Evolutionary conservation across 306 rosid species (phyloP), one percentile per base, ranked within the genome.

Genomic region (Inga oerstediana): DNA sequence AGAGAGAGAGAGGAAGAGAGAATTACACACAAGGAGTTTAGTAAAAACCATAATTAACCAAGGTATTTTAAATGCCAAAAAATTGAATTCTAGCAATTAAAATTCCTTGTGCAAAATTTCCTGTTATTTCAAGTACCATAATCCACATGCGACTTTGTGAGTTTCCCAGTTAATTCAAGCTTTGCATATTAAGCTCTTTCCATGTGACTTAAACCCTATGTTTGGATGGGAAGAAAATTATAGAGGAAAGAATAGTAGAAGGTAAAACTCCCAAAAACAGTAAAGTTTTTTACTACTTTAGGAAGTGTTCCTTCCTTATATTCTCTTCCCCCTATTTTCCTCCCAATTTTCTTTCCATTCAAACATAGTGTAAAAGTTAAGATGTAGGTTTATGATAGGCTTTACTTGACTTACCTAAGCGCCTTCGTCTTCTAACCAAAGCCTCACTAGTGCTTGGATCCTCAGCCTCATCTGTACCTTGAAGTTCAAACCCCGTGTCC

Each of bases 401-500:
- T 39, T 37, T 49, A 69, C 19, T 22, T 43, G 34, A 43, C 75
- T 71, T 71, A 71, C 75, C 35, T 12, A 71, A 41, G 52, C 14
- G 35, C 19, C n/a, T 71, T 19, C 9, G 10, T n/a, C 75, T 41
- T 71, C 48, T 71, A 12, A 46, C 4, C 48, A 71, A 20, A 43
- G 54, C 19, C 75, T 45, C 48, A 11, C 35, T 5, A 71, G 32
- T 5, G 20, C 49, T n/a, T 41, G 11, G 54, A 44, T 71, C 54
- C 75, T 12, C 16, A 44, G 68, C 37, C 54, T 71, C 35, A 45
- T n/a, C 54, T 43, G 7, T 1, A 43, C 10, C 54, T 71, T 6
- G 34, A 10, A n/a, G 30, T 62, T 87, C 86, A 81, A 79, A 82
- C 92, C 85, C 80, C 87, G 86, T 65, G 87, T 83, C 70, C 98